Evolutionary conservation across 2,329 filamentous ascomycete genomes (phyloP).

Genomic region (Monascus ruber): DNA sequence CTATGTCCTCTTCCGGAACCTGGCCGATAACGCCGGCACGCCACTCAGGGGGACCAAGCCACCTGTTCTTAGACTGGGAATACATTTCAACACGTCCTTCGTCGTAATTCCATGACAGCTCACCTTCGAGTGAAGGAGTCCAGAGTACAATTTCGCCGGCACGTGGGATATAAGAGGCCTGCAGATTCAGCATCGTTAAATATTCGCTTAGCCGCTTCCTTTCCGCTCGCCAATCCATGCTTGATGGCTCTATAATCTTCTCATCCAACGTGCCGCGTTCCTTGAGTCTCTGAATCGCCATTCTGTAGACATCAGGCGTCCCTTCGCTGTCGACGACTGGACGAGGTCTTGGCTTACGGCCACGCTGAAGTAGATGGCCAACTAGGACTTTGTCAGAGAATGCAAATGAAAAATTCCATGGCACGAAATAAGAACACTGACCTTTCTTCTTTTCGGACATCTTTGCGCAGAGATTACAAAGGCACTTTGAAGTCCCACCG

Average conservation of each 20-base stretch:
- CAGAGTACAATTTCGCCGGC: slow-evolving; percentile 48
- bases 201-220: slow-evolving; percentile 30
- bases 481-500: slow-evolving; percentile 33
- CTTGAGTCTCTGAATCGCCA: slow-evolving; percentile 38
- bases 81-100: slow-evolving; percentile 22
- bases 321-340: slow-evolving; percentile 38
- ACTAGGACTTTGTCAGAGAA: not conserved
- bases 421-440: not conserved
- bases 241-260: slow-evolving; percentile 37
- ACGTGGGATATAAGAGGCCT: slow-evolving; percentile 43
- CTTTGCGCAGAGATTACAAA: slow-evolving; percentile 38
- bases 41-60: slow-evolving; percentile 37
- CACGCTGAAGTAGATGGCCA: not conserved
- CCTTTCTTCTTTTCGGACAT: slow-evolving; percentile 5
- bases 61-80: slow-evolving; percentile 19
- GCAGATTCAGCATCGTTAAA: slow-evolving; percentile 31
- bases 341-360: not conserved
- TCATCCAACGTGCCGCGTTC: slow-evolving; percentile 31
- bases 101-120: slow-evolving; percentile 24
- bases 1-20: slow-evolving; percentile 32
- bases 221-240: slow-evolving; percentile 47
- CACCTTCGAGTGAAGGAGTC: slow-evolving; percentile 24
- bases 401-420: not conserved
- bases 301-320: slow-evolving; percentile 42
- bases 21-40: slow-evolving; percentile 47